These are phyloP conservation scores for Penicillium brasilianum DNA, from an alignment of 2,329 filamentous ascomycete genomes.

Conservation along the genomic window DNA sequence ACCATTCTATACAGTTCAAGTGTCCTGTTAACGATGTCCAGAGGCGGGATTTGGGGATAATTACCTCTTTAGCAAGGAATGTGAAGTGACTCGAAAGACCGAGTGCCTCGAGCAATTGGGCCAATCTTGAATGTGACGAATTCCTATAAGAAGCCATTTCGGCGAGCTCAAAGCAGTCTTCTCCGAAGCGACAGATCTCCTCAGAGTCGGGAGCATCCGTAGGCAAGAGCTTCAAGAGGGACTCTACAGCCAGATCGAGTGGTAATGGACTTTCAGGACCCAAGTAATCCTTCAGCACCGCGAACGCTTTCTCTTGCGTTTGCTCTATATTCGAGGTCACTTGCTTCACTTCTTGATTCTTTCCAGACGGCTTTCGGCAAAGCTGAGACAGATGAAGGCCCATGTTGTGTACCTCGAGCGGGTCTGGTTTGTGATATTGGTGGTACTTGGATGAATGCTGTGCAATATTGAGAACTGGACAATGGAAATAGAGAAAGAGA, in stretches of 20 bases:
- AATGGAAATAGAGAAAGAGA: background rate
- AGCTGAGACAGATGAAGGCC: constrained; percentile 4
- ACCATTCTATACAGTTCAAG: background rate
- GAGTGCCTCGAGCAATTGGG: constrained; percentile 8
- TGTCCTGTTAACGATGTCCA: background rate
- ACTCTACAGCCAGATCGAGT: constrained; percentile 7
- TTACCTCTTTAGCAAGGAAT: constrained; percentile 3
- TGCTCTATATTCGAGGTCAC: background rate
- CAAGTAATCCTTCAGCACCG: constrained; percentile 1
- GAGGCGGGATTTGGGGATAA: background rate
- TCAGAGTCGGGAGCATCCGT: constrained; percentile 4
- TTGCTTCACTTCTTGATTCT: background rate
- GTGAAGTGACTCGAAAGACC: constrained; percentile 10
- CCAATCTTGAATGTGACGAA: constrained; percentile 3
- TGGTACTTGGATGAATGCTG: background rate
- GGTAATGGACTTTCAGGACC: background rate
- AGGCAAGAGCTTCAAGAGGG: constrained; percentile 9
- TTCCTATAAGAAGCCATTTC: constrained; percentile 1
- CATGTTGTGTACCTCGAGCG: background rate
- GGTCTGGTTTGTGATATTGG: background rate
- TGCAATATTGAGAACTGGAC: background rate
- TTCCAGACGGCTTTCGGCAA: background rate
- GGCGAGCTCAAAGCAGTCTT: constrained; percentile 11
- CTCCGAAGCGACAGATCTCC: constrained; percentile 4
- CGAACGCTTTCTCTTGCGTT: constrained; percentile 4